These are phyloP conservation scores for Meripilus lineatus DNA, from an alignment of 1,284 basidiomycete genomes.

Conservation along the genomic window DNA sequence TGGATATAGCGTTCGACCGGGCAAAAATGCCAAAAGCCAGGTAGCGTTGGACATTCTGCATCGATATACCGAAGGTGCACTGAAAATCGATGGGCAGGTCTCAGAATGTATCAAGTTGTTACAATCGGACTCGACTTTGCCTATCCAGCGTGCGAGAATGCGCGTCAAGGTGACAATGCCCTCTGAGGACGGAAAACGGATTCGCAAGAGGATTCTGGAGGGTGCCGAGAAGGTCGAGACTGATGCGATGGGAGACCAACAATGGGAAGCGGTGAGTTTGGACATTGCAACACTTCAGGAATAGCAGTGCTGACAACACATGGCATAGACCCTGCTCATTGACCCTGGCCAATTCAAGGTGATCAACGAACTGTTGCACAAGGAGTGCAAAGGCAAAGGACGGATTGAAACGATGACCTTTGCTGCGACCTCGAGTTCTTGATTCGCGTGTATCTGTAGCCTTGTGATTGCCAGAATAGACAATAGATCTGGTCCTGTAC, in stretches of 20 bases:
- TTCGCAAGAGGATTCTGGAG: constrained; percentile 72
- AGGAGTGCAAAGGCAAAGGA: constrained; percentile 83
- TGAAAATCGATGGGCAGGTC: constrained; percentile 47
- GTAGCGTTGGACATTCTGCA: no score
- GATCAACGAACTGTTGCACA: constrained; percentile 87
- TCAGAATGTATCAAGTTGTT: constrained; percentile 89
- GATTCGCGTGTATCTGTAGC: background rate
- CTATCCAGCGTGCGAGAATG: constrained; percentile 92
- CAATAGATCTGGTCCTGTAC: background rate
- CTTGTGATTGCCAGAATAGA: background rate
- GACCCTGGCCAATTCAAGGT: constrained; percentile 90
- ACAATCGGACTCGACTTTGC: constrained; percentile 76
- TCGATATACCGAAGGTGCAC: background rate
- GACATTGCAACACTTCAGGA: background rate
- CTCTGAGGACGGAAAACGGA: constrained; percentile 61
- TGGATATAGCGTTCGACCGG: constrained; percentile 85
- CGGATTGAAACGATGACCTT: constrained; percentile 81
- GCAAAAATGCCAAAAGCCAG: constrained; percentile 92
- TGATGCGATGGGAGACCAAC: constrained; percentile 69
- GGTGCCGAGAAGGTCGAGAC: constrained; percentile 82
- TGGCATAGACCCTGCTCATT: constrained; percentile 75
- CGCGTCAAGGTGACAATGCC: constrained; percentile 83
- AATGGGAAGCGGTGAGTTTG: constrained; percentile 82
- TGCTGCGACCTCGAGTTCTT: constrained; percentile 47
- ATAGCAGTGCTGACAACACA: background rate